Evolutionary conservation across 331 rosid genomes (phyloP).

Genomic region (Malus hybrid): DNA sequence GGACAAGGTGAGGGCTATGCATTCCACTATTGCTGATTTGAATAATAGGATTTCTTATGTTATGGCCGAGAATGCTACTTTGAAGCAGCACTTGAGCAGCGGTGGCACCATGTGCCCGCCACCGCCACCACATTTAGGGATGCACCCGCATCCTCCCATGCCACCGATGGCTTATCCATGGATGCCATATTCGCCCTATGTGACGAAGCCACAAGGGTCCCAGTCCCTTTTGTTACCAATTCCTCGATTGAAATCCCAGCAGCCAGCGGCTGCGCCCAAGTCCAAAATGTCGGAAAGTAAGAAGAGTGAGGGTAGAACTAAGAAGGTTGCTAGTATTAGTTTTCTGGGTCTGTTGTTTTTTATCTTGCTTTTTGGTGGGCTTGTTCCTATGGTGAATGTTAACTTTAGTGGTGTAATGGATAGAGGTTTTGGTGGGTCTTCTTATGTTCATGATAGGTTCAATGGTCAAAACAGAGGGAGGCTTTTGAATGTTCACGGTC

Average conservation of each 20-base stretch:
- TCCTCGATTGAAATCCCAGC: conserved; percentile 79
- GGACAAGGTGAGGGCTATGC: conserved; percentile 75
- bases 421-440: conserved; percentile 32
- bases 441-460: conserved; percentile 35
- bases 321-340: conserved; percentile 95
- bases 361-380: conserved; percentile 69
- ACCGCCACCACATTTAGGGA: conserved; percentile 46
- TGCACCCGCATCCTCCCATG: conserved; percentile 74
- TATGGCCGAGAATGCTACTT: conserved; percentile 80
- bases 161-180: conserved; percentile 73
- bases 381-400: conserved; percentile 61
- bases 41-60: conserved; percentile 54
- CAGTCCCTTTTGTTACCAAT: conserved; percentile 87
- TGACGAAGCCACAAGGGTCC: conserved; percentile 74
- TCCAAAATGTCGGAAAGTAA: conserved; percentile 41
- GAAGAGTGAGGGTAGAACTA: conserved; percentile 64
- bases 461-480: conserved; percentile 43
- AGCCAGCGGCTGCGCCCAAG: conserved; percentile 39
- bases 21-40: conserved; percentile 75
- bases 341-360: conserved; percentile 76
- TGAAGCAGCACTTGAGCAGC: conserved; percentile 70
- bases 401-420: conserved; percentile 46
- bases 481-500: conserved; percentile 39
- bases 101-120: conserved; percentile 58
- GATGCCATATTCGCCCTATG: conserved; percentile 72